A percentile compares a stretch with the other conserved stretches of the same genome.
Conservation (phyloP, 2,329 filamentous ascomycete genomes). For the Ophiocordyceps robertsii region DNA sequence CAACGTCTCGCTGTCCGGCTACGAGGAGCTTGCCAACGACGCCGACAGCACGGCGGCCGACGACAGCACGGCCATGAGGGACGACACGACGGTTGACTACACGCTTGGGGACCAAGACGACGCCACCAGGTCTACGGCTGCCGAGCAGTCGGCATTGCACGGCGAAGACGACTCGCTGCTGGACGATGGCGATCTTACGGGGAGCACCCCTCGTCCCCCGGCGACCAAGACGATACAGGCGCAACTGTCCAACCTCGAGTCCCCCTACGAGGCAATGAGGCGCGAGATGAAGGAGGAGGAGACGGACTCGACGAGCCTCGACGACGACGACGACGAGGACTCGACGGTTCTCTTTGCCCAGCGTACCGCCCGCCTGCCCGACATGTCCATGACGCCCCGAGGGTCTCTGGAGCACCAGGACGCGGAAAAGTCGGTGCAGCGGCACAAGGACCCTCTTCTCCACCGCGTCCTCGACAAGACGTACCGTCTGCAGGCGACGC, state of each 20-base stretch:
- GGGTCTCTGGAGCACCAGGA: slow-evolving; percentile 18
- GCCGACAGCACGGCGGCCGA: slow-evolving; percentile 25
- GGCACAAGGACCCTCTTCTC: slow-evolving; percentile 60
- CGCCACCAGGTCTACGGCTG: slow-evolving; percentile 18
- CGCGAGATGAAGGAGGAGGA: slow-evolving; percentile 43
- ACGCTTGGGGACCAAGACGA: slow-evolving; percentile 25
- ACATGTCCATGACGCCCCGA: slow-evolving; percentile 50
- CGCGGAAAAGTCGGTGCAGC: slow-evolving; percentile 20
- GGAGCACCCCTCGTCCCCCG: slow-evolving; percentile 53
- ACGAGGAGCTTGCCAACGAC: slow-evolving; percentile 67
- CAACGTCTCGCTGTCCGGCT: slow-evolving; percentile 90
- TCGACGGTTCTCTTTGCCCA: slow-evolving; percentile 37
- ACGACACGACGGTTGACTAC: slow-evolving; percentile 40
- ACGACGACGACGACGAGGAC: slow-evolving; percentile 27
- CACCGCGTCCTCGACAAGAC: slow-evolving; percentile 92
- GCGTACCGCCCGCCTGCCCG: slow-evolving; percentile 40
- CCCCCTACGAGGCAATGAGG: slow-evolving; percentile 63
- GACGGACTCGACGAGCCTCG: slow-evolving; percentile 19
- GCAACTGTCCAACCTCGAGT: slow-evolving; percentile 53
- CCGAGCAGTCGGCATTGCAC: slow-evolving; percentile 21
- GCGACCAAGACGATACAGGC: slow-evolving; percentile 34
- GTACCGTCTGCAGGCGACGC: slow-evolving; percentile 86
- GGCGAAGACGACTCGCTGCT: slow-evolving; percentile 50
- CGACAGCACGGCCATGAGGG: slow-evolving; percentile 41
- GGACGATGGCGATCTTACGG: slow-evolving; percentile 47